phyloP scores from a whole-genome alignment of 495 filamentous ascomycete species.

The Podospora tetraspora region DNA sequence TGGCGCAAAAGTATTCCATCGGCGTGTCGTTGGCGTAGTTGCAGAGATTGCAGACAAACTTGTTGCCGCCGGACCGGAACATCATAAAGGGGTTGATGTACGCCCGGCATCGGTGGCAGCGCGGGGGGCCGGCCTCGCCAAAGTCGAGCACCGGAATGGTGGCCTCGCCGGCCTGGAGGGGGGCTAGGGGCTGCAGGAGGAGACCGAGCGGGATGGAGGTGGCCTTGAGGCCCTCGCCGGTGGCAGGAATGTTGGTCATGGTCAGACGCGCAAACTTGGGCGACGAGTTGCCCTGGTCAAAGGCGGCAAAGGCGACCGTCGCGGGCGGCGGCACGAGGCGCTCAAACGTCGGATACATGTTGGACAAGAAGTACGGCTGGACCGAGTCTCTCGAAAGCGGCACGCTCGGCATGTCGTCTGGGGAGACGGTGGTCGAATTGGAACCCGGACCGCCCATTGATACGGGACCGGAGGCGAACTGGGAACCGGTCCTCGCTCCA shows the following conservation, averaged over 20 bases:
- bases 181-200: constrained; percentile 82
- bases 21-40: constrained; percentile 94
- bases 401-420: constrained; percentile 90
- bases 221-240: constrained; percentile 68
- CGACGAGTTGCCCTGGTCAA: constrained; percentile 94
- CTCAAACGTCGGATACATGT: constrained; percentile 92
- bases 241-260: constrained; percentile 84
- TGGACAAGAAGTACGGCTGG: constrained; percentile 75
- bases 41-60: constrained; percentile 98
- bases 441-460: constrained; percentile 39
- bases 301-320: constrained; percentile 82
- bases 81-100: constrained; percentile 99
- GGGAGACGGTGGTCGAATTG: constrained; percentile 74
- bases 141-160: constrained; percentile 92
- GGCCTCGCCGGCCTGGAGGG: constrained; percentile 75
- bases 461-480: constrained; percentile 26
- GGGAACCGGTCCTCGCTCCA: constrained; percentile 44
- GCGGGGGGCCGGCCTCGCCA: constrained; percentile 82
- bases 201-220: constrained; percentile 84
- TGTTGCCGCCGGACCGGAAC: constrained; percentile 88
- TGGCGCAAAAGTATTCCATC: constrained; percentile 86
- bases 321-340: constrained; percentile 85
- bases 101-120: constrained; percentile 87
- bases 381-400: constrained; percentile 76
- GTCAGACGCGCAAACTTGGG: constrained; percentile 90